These are phyloP conservation scores for Cladosporium sp. DNA, from an alignment of 2,329 filamentous ascomycete genomes.

Conservation along the genomic window DNA sequence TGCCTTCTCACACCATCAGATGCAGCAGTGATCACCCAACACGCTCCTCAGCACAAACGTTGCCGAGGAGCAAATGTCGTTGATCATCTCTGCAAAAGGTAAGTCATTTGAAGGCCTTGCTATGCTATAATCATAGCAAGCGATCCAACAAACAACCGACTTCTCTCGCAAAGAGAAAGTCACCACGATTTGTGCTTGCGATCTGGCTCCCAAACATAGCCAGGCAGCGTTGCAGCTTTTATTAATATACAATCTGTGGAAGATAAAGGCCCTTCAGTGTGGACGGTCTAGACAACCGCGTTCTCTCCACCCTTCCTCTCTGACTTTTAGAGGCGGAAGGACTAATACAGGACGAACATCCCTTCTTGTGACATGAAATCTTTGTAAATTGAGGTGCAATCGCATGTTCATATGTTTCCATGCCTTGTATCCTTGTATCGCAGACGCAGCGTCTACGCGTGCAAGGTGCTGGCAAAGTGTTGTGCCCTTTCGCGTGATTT, in stretches of 20 bases:
- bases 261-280: slow-evolving; percentile 44
- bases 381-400: too few species aligned
- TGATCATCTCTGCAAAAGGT: not conserved
- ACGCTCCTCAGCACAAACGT: not conserved
- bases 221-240: slow-evolving; percentile 42
- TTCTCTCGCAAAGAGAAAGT: not conserved
- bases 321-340: slow-evolving; percentile 11
- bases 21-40: not conserved
- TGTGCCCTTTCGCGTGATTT: not conserved
- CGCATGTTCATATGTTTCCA: not conserved
- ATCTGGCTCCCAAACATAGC: slow-evolving; percentile 46
- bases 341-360: slow-evolving; percentile 20
- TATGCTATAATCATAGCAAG: not conserved
- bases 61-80: not conserved
- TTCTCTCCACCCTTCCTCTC: slow-evolving; percentile 52
- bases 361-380: not conserved
- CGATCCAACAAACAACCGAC: not conserved
- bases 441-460: not conserved
- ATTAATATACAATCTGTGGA: slow-evolving; percentile 48
- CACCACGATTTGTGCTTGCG: slow-evolving; percentile 53
- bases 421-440: not conserved
- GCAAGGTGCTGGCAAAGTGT: not conserved
- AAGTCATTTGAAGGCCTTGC: not conserved
- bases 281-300: slow-evolving; percentile 52
- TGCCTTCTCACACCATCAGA: not conserved